A percentile compares a stretch with the other conserved stretches of the same genome.
phyloP scores from a whole-genome alignment of 768 basidiomycete species.

The Calocybe indica region DNA sequence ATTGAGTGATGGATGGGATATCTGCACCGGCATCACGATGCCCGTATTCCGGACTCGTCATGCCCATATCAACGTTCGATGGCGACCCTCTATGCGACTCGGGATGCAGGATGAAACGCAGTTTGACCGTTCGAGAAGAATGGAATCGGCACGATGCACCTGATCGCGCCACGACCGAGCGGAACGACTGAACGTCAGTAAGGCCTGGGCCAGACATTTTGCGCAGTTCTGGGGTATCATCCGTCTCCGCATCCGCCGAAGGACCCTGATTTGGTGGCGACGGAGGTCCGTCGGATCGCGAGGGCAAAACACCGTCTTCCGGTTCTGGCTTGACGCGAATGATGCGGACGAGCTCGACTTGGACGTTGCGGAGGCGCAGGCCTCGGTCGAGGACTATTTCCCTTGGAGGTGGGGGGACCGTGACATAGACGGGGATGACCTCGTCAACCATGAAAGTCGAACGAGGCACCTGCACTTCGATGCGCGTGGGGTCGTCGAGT shows the following conservation, averaged over 20 bases:
- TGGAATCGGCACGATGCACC: slow-evolving; percentile 94
- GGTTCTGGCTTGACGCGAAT: slow-evolving; percentile 48
- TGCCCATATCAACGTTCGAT: slow-evolving; percentile 34
- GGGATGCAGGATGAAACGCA: slow-evolving; percentile 79
- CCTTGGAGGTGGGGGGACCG: slow-evolving; percentile 67
- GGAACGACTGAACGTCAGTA: slow-evolving; percentile 33
- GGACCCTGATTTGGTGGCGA: slow-evolving; percentile 21
- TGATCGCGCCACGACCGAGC: slow-evolving; percentile 67
- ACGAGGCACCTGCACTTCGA: slow-evolving; percentile 68
- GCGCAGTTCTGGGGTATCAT: slow-evolving; percentile 17
- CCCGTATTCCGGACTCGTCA: slow-evolving; percentile 36
- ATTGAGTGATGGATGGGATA: slow-evolving; percentile 73
- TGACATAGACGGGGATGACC: slow-evolving; percentile 72
- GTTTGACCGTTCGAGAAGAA: slow-evolving; percentile 60
- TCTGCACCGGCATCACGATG: slow-evolving; percentile 54
- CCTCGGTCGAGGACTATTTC: slow-evolving; percentile 66
- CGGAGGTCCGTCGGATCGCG: slow-evolving; percentile 20
- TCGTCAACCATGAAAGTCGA: slow-evolving; percentile 69
- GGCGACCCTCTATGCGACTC: slow-evolving; percentile 45
- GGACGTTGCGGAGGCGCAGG: slow-evolving; percentile 73
- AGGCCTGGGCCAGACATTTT: slow-evolving; percentile 27
- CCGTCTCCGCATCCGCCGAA: slow-evolving; percentile 19
- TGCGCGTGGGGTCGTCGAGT: slow-evolving; percentile 56
- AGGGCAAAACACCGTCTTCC: slow-evolving; percentile 30
- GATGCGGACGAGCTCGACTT: slow-evolving; percentile 68